Evolutionary conservation across 441 rosid species (phyloP).

Genomic region (Gossypium gossypioides): DNA sequence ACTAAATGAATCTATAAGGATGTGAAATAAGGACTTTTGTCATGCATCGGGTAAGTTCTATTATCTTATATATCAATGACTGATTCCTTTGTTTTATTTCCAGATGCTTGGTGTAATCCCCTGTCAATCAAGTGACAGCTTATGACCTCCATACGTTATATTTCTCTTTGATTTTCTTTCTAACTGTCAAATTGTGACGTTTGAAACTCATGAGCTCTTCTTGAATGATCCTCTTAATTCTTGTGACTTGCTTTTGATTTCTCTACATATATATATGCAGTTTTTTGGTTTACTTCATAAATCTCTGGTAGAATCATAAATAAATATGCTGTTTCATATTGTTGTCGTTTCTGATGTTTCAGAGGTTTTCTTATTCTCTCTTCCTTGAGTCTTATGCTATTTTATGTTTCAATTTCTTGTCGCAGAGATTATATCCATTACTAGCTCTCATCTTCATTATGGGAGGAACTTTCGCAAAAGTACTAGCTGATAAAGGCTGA

Average conservation of each 20-base stretch:
- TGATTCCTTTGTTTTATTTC: conserved; percentile 9
- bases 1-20: not conserved
- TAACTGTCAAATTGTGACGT: not conserved
- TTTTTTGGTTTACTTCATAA: not conserved
- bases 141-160: not conserved
- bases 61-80: not conserved
- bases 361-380: not conserved
- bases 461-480: conserved; percentile 10
- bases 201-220: not conserved
- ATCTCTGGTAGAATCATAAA: not conserved
- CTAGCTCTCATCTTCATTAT: conserved; percentile 5
- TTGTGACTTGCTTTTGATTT: not conserved
- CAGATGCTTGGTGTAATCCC: not conserved
- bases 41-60: not conserved
- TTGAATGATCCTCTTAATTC: not conserved
- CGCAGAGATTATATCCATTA: conserved; percentile 12
- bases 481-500: conserved; percentile 12
- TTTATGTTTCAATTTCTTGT: conserved; percentile 10
- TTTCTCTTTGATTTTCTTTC: not conserved
- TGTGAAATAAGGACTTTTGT: not conserved
- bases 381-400: not conserved
- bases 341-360: not conserved
- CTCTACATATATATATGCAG: not conserved
- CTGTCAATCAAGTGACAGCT: not conserved
- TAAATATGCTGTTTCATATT: not conserved